Base-by-base conservation (phyloP, 768 basidiomycete genomes). In the Mycena amicta region DNA sequence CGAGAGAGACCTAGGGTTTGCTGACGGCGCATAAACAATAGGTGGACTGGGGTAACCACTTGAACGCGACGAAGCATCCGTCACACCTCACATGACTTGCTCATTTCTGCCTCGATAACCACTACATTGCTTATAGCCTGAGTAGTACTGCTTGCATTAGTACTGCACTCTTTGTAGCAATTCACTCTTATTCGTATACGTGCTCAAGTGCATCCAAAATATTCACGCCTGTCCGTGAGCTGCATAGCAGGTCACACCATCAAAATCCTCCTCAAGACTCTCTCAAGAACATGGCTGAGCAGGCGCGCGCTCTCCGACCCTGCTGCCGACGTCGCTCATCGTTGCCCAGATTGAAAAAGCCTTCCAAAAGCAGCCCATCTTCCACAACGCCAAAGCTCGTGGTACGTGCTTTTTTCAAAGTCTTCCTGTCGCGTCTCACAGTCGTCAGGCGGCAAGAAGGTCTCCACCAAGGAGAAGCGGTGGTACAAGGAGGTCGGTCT, bases 401-500 rank as follows among this genome's bases (percentile, higher is more conserved):
- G 92, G 94, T 95, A 77, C 71, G 92, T 86, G 55, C 46, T 37
- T 51, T 59, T 43, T 22, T 60, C 41, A 27, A 55, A 55, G 46
- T 56, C 31, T 56, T 50, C 26, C 22, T 55, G 23, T 57, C 40
- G 52, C 26, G 8, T 53, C 6, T 30, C 12, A 28, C 26, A 6
- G 4, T 26, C 27, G 22, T 20, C 39, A 92, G 94, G 82, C 70
- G 87, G 89, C 67, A 93, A 93, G 84, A 96, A 96, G 83, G 82
- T 95, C 66, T 83, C 89, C 52, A 93, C 94, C 67, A 97, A 89
- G 84, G 90, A 93, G 66, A 97, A 90, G 85, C 83, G 97, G 74
- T 99, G 97, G 96, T 97, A 92, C 81, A 98, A 98, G 86, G 94
- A 98, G 78, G 91, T 97, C 70, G 95, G 95, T 69, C 81, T 98